phyloP scores from a whole-genome alignment of 2,329 filamentous ascomycete genomes.

The Zymoseptoria crescenta region DNA sequence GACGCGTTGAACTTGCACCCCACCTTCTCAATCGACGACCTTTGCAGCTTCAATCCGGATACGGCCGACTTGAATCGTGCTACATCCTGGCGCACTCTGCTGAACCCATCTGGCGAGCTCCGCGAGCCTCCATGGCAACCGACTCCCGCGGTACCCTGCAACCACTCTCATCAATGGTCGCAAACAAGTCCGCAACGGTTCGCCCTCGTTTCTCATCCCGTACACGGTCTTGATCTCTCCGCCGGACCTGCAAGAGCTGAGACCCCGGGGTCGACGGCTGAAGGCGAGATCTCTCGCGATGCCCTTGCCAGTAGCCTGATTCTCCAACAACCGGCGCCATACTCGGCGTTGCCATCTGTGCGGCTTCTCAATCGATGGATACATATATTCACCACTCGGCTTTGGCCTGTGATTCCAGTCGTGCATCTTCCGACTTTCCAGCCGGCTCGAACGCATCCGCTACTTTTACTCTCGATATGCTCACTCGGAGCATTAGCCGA shows the following conservation, averaged over 20 bases:
- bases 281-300: conserved; percentile 3
- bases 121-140: neutral
- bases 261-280: neutral
- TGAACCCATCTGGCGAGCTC: neutral
- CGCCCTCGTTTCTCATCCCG: neutral
- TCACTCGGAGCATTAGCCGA: conserved; percentile 6
- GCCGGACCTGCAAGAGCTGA: neutral
- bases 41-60: neutral
- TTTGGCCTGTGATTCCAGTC: conserved; percentile 5
- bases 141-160: neutral
- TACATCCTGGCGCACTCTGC: conserved; percentile 1
- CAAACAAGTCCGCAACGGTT: neutral
- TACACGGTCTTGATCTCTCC: neutral
- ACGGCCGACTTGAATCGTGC: neutral
- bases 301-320: conserved; percentile 1
- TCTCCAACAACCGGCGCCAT: conserved; percentile 3
- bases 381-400: conserved; percentile 4
- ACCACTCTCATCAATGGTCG: neutral
- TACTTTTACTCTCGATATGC: conserved; percentile 6
- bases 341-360: conserved; percentile 1
- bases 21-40: conserved; percentile 1
- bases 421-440: conserved; percentile 5
- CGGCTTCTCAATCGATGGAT: conserved; percentile 6
- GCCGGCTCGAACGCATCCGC: conserved; percentile 5
- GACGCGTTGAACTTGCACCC: conserved; percentile 6